A percentile compares a stretch with the other conserved stretches of the same genome.
Conservation (phyloP, 257 asterid genomes). For the Orobanche coerulescens region DNA sequence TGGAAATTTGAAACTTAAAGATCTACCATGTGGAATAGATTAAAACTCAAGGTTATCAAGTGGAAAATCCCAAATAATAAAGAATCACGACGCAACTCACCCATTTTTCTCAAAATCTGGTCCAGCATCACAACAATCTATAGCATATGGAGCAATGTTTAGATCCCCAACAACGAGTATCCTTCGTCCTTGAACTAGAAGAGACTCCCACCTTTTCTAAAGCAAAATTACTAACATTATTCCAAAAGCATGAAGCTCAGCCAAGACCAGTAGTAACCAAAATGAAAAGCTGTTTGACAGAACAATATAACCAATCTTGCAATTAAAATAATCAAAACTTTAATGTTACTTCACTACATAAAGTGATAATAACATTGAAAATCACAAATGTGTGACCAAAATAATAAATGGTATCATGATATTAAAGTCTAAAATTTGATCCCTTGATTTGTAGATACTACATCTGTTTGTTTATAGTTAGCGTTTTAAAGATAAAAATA, state of each 20-base stretch:
- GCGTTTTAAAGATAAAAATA: too few species aligned
- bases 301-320: conserved; percentile 9
- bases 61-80: neutral
- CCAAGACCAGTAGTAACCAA: conserved; percentile 9
- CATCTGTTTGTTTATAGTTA: too few species aligned
- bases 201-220: conserved; percentile 88
- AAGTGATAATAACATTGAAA: neutral
- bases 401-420: neutral
- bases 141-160: conserved; percentile 73
- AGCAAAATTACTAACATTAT: conserved; percentile 34
- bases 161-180: conserved; percentile 89
- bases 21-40: too few species aligned
- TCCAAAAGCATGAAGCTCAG: conserved; percentile 24
- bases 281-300: conserved; percentile 5
- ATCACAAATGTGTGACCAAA: neutral
- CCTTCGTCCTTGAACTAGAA: conserved; percentile 59
- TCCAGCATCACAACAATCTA: conserved; percentile 89
- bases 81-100: conserved; percentile 38
- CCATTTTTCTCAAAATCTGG: conserved; percentile 81
- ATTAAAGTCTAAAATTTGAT: neutral
- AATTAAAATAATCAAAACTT: neutral
- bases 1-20: too few species aligned
- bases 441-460: neutral
- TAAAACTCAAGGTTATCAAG: too few species aligned
- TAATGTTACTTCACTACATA: neutral